Conservation (phyloP, 768 basidiomycete species). For the Leucogyrophana mollusca region DNA sequence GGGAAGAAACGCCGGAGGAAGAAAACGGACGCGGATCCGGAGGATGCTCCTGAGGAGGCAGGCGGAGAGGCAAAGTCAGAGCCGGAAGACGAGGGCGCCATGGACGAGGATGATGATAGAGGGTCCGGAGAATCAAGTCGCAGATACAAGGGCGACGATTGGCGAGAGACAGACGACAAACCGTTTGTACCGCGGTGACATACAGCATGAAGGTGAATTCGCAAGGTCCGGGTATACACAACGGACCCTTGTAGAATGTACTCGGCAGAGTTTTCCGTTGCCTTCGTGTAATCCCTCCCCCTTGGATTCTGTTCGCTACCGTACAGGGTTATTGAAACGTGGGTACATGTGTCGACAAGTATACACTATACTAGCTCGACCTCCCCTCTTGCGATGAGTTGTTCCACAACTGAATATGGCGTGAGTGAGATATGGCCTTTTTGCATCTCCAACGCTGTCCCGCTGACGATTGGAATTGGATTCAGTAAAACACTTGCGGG, state of each 20-base stretch:
- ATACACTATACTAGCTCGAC: slow-evolving; percentile 66
- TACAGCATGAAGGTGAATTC: not conserved
- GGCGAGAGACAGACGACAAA: slow-evolving; percentile 40
- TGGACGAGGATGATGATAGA: slow-evolving; percentile 44
- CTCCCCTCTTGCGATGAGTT: slow-evolving; percentile 68
- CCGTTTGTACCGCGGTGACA: slow-evolving; percentile 40
- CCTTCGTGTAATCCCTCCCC: not conserved
- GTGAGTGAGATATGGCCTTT: slow-evolving; percentile 82
- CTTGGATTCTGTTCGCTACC: not conserved
- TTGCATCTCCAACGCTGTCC: slow-evolving; percentile 67
- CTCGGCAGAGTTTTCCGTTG: not conserved
- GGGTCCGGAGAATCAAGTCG: slow-evolving; percentile 35
- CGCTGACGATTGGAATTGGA: slow-evolving; percentile 48
- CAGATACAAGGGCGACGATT: slow-evolving; percentile 43
- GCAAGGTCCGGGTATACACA: not conserved
- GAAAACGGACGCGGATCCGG: slow-evolving; percentile 37
- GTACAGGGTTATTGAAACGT: slow-evolving; percentile 10
- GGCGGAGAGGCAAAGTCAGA: slow-evolving; percentile 37
- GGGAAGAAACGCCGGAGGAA: slow-evolving; percentile 53
- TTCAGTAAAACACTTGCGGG: not conserved
- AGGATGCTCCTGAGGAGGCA: slow-evolving; percentile 32
- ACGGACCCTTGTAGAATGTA: not conserved
- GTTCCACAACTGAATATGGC: slow-evolving; percentile 74
- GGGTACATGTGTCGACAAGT: slow-evolving; percentile 16
- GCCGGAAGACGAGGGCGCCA: slow-evolving; percentile 32